A percentile compares a stretch with the other conserved stretches of the same genome.
These are phyloP conservation scores for Penicillium waksmanii DNA, from an alignment of 495 filamentous ascomycete genomes.

Conservation along the genomic window DNA sequence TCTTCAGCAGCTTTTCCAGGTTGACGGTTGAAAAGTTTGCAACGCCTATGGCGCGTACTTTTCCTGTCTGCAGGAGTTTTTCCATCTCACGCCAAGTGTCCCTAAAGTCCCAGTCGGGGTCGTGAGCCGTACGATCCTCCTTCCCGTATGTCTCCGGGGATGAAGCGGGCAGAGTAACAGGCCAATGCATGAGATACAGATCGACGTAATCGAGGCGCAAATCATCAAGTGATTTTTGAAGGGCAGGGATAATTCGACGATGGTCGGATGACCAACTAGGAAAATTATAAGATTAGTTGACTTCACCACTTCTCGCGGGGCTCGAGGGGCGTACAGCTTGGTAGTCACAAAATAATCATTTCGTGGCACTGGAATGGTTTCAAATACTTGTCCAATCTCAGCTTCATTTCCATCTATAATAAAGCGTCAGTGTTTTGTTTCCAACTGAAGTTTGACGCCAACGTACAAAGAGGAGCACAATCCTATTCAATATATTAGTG, in stretches of 20 bases:
- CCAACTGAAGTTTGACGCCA: neutral
- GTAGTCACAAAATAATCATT: slow-evolving; percentile 62
- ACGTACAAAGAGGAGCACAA: slow-evolving; percentile 26
- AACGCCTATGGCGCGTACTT: slow-evolving; percentile 59
- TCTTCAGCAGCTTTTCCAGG: slow-evolving; percentile 45
- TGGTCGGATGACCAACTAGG: slow-evolving; percentile 34
- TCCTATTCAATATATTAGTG: slow-evolving; percentile 22
- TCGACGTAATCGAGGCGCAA: slow-evolving; percentile 65
- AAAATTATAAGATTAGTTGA: slow-evolving; percentile 15
- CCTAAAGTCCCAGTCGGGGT: slow-evolving; percentile 44
- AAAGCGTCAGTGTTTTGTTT: slow-evolving; percentile 14
- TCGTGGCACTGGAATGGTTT: slow-evolving; percentile 48
- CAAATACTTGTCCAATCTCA: slow-evolving; percentile 57
- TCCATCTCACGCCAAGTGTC: slow-evolving; percentile 59
- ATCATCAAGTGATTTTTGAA: slow-evolving; percentile 61
- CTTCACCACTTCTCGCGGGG: slow-evolving; percentile 40
- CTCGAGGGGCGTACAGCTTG: slow-evolving; percentile 52
- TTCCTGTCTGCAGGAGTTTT: slow-evolving; percentile 56
- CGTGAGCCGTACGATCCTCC: slow-evolving; percentile 47
- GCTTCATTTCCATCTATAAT: slow-evolving; percentile 43
- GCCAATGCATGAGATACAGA: slow-evolving; percentile 71
- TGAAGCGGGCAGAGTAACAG: slow-evolving; percentile 59
- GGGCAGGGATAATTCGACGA: slow-evolving; percentile 54
- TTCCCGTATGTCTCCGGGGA: slow-evolving; percentile 30
- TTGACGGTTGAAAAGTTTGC: slow-evolving; percentile 55